phyloP scores from a whole-genome alignment of 2,329 filamentous ascomycete genomes.

The Neopestalotiopsis clavispora region DNA sequence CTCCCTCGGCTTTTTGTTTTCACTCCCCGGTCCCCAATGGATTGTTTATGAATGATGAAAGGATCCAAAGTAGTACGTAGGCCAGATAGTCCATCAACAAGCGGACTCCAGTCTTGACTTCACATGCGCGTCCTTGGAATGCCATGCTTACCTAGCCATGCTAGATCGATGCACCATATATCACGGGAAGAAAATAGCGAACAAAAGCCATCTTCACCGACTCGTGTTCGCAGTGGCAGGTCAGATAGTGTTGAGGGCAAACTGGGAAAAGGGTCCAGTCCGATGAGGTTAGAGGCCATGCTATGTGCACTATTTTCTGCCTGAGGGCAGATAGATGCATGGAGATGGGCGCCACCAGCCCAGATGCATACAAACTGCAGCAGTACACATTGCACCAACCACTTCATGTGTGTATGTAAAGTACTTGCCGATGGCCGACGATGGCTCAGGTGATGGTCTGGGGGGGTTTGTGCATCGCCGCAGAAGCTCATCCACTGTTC shows the following conservation, averaged over 20 bases:
- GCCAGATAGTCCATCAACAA: background rate
- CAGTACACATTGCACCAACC: background rate
- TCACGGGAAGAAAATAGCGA: background rate
- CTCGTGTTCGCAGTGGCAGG: background rate
- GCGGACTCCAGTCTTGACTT: background rate
- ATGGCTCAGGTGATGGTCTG: background rate
- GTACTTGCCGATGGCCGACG: background rate
- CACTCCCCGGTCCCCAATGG: background rate
- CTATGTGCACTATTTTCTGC: background rate
- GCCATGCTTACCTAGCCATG: background rate
- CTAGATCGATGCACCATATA: conserved; percentile 1
- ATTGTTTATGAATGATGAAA: background rate
- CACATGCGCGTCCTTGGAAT: background rate
- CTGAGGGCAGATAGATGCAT: background rate
- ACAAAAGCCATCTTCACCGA: conserved; percentile 2
- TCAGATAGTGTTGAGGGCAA: background rate
- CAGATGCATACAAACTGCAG: too few species aligned
- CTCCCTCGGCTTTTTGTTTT: background rate
- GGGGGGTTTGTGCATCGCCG: background rate
- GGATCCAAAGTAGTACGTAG: background rate
- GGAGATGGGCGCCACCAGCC: too few species aligned
- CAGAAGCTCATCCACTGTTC: background rate
- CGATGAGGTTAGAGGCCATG: background rate
- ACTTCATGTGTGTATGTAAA: background rate
- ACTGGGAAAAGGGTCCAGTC: conserved; percentile 6